These are phyloP conservation scores for Citrus hindsii DNA, from an alignment of 345 rosid genomes.

Conservation along the genomic window DNA sequence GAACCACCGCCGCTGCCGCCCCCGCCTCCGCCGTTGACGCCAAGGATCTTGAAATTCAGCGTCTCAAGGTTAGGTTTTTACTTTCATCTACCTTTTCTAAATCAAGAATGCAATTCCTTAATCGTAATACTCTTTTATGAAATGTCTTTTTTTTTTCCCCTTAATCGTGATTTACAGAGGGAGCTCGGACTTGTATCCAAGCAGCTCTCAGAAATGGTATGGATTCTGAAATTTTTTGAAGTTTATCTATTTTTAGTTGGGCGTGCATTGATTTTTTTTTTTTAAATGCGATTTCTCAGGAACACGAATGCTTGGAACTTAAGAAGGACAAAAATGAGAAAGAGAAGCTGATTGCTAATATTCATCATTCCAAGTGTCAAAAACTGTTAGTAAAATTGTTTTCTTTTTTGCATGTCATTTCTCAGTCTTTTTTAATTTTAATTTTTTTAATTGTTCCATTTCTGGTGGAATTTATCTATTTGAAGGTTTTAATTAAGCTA, in stretches of 20 bases:
- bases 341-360: conserved; percentile 20
- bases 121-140: too few species aligned
- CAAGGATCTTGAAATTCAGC: conserved; percentile 57
- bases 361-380: conserved; percentile 14
- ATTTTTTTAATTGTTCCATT: too few species aligned
- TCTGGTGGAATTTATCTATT: too few species aligned
- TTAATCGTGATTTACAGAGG: conserved; percentile 39
- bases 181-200: conserved; percentile 56
- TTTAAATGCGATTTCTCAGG: conserved; percentile 39
- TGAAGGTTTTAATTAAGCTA: too few species aligned
- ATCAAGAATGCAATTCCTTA: background rate
- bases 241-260: too few species aligned
- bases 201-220: conserved; percentile 40
- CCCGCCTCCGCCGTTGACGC: conserved; percentile 8
- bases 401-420: background rate
- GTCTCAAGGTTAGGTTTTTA: conserved; percentile 57
- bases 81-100: too few species aligned
- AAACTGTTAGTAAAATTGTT: conserved; percentile 31
- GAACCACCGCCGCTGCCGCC: conserved; percentile 27
- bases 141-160: background rate
- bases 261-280: background rate
- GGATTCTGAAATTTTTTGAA: background rate
- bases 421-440: too few species aligned
- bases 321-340: conserved; percentile 39
- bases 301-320: conserved; percentile 53